Conservation (phyloP, 1,139 yeast genomes). For the Saccharomycopsis phalli region DNA sequence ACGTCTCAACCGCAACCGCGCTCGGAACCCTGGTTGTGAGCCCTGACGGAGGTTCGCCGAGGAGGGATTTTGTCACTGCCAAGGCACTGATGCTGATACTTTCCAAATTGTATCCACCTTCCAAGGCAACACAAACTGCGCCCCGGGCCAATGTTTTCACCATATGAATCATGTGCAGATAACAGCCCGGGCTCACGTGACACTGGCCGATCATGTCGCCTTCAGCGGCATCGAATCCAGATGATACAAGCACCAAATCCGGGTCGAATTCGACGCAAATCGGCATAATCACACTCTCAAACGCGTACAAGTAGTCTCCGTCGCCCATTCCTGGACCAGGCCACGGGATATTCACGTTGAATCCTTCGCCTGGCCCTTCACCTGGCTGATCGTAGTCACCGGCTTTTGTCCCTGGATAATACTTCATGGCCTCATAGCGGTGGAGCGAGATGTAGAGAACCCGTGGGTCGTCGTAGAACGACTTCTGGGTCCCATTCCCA, state of each 20-base stretch:
- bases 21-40: constrained; percentile 54
- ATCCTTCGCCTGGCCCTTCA: constrained; percentile 79
- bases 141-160: constrained; percentile 84
- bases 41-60: constrained; percentile 93
- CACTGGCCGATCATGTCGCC: constrained; percentile 98
- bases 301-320: constrained; percentile 92
- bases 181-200: constrained; percentile 91
- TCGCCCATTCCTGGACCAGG: constrained; percentile 88
- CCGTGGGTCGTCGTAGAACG: constrained; percentile 81
- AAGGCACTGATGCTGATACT: constrained; percentile 85
- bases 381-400: constrained; percentile 74
- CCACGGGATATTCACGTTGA: constrained; percentile 90
- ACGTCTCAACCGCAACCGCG: constrained; percentile 73
- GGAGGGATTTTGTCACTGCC: constrained; percentile 81
- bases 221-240: constrained; percentile 98
- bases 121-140: constrained; percentile 78
- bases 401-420: constrained; percentile 91
- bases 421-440: constrained; percentile 84
- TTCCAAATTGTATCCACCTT: constrained; percentile 94
- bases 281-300: constrained; percentile 81
- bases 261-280: constrained; percentile 85
- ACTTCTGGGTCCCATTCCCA: constrained; percentile 96
- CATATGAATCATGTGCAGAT: constrained; percentile 93
- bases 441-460: constrained; percentile 88
- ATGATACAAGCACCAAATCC: constrained; percentile 82